Evolutionary conservation across 164 flowering plant species (phyloP), one percentile per base, ranked within the genome.

Genomic region (Aristolochia californica): DNA sequence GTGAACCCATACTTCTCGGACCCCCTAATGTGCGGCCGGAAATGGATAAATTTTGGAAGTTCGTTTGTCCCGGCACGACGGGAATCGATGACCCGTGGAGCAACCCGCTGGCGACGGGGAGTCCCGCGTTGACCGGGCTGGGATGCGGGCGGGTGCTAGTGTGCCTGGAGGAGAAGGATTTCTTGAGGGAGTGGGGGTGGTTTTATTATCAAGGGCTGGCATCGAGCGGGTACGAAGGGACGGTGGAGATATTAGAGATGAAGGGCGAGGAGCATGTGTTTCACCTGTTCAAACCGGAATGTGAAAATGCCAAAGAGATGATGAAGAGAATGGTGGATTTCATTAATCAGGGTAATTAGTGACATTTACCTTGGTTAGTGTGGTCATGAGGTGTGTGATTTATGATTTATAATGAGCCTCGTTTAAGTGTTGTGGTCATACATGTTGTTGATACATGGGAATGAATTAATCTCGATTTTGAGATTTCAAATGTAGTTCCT

Each of bases 201-300:
- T 17, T 12, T 1, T 62, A 62, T 55, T 14, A 56, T 40, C 13
- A 55, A 0, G 25, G 26, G 10, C 9, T 62, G 34, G 17, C 28
- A 0, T 43, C 59, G 10, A 55, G 59, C 27, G 66, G 60, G 44
- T 62, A 60, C 60, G 55, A 55, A 5, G 65, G 65, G 10, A 40
- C 15, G 59, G 59, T 45, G 53, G 65, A 62, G 54, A 47, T 55
- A 20, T 15, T 45, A 28, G 53, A 28, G 59, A n/a, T 18, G 23
- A 59, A 45, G 12, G 65, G 49, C 5, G 59, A 62, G 53, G 53
- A 45, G 12, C 65, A 62, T 27, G 59, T 62, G 2, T 62, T 62
- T 45, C 45, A 62, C 54, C 23, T 62, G 4, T 5, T 45, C 8
- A 27, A 47, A 18, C 66, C 53, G 2, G n/a, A 17, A 14, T 45